phyloP scores from a whole-genome alignment of 1,284 basidiomycete genomes.

The Papiliotrema flavescens region DNA sequence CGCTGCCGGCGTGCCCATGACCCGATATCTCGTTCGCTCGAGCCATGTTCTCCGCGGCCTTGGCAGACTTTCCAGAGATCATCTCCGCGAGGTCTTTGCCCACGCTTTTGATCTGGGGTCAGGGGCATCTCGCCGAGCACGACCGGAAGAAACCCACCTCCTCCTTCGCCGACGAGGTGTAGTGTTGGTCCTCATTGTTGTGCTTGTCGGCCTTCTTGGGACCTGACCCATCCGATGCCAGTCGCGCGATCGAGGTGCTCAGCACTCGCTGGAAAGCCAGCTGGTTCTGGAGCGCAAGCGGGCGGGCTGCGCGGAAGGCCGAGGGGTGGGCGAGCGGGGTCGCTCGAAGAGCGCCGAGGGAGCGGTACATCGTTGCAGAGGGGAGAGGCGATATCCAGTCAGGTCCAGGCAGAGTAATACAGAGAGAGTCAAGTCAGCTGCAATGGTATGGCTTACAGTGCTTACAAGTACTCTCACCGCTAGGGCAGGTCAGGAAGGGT shows the following conservation, averaged over 20 bases:
- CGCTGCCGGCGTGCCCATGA: constrained; percentile 21
- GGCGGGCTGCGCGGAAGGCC: constrained; percentile 3
- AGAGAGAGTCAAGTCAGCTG: too few relatives aligned
- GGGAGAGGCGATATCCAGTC: background rate
- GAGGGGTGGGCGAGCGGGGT: too few relatives aligned
- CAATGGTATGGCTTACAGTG: too few relatives aligned
- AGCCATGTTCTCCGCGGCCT: constrained; percentile 8
- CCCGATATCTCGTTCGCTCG: constrained; percentile 22
- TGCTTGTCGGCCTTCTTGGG: background rate
- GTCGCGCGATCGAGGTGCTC: background rate
- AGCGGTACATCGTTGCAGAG: constrained; percentile 15
- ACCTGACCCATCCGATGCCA: constrained; percentile 3
- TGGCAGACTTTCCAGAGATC: constrained; percentile 23
- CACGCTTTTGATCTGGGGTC: constrained; percentile 20
- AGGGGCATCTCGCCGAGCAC: background rate
- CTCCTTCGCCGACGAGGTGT: constrained; percentile 15
- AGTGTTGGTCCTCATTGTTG: constrained; percentile 18
- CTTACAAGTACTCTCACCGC: too few relatives aligned
- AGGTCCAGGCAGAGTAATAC: too few relatives aligned
- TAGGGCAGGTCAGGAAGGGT: too few relatives aligned
- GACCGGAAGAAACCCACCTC: constrained; percentile 17
- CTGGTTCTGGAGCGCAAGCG: background rate
- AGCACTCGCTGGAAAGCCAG: constrained; percentile 1
- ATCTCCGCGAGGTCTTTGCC: constrained; percentile 32
- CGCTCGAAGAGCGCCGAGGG: background rate